phyloP scores from a whole-genome alignment of 306 rosid species.

The Pachyrhizus erosus region DNA sequence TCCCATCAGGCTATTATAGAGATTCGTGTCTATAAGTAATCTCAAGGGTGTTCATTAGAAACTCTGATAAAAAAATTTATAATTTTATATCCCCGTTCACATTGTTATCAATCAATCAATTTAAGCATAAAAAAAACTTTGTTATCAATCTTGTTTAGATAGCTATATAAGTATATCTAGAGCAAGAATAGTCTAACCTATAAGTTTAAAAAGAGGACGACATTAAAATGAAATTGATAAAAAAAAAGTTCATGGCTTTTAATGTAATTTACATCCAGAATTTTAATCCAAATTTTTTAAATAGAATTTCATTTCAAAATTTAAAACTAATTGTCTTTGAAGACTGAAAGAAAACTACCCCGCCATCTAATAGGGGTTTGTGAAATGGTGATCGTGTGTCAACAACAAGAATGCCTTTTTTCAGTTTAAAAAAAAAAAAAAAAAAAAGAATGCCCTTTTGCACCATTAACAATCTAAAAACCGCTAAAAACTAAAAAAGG shows the following conservation, averaged over 20 bases:
- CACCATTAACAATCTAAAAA: conserved; percentile 6
- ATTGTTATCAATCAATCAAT: background rate
- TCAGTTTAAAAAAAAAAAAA: too few relatives aligned
- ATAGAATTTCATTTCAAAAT: background rate
- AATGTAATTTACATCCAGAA: background rate
- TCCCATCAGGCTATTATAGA: background rate
- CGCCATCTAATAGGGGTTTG: conserved; percentile 19
- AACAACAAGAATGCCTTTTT: conserved; percentile 35
- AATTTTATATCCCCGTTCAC: background rate
- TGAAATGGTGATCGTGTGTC: conserved; percentile 25
- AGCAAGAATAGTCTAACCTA: too few relatives aligned
- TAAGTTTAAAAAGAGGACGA: too few relatives aligned
- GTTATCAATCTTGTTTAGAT: background rate
- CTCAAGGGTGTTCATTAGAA: background rate
- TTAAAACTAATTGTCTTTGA: background rate
- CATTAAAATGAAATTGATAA: background rate
- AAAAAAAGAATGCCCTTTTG: conserved; percentile 33
- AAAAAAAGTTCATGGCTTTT: background rate
- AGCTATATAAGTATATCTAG: too few relatives aligned
- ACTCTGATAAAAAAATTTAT: background rate
- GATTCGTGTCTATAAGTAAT: background rate
- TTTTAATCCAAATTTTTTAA: background rate
- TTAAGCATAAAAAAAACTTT: too few relatives aligned
- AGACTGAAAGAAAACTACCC: background rate
- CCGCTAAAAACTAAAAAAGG: background rate